Percentiles rank a stretch among this genome's conserved stretches.
Conservation (phyloP, 129 eudicot species). For the Erigeron canadensis region DNA sequence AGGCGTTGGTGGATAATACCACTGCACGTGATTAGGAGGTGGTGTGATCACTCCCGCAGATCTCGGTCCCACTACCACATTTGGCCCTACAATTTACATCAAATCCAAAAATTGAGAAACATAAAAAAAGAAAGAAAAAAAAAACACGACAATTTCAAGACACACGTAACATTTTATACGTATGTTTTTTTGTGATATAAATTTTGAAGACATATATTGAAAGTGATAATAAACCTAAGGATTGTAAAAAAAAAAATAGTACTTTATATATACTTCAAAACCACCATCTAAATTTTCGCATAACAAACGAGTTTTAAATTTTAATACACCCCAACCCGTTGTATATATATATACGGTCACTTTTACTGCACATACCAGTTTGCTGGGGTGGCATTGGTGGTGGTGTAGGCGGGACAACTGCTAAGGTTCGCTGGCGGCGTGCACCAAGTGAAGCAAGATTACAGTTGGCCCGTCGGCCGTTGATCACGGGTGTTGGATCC, state of each 20-base stretch:
- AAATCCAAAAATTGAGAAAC: constrained; percentile 22
- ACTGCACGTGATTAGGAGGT: constrained; percentile 69
- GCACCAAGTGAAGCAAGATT: constrained; percentile 95
- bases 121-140: neutral
- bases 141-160: neutral
- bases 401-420: constrained; percentile 29
- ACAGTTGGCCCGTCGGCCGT: constrained; percentile 96
- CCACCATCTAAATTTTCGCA: too few relatives aligned
- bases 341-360: too few relatives aligned
- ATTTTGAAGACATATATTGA: too few relatives aligned
- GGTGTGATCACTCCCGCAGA: constrained; percentile 49
- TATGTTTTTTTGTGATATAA: too few relatives aligned
- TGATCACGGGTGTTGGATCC: constrained; percentile 91
- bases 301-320: too few relatives aligned
- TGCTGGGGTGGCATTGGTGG: constrained; percentile 47
- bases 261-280: too few relatives aligned
- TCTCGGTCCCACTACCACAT: constrained; percentile 64
- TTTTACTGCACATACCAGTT: constrained; percentile 27
- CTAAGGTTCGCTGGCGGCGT: constrained; percentile 52
- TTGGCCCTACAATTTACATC: constrained; percentile 41
- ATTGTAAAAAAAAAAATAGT: too few relatives aligned
- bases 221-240: too few relatives aligned
- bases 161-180: neutral
- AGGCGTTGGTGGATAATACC: constrained; percentile 74
- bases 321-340: too few relatives aligned